phyloP scores from a whole-genome alignment of 495 filamentous ascomycete species.

The Xylaria curta region DNA sequence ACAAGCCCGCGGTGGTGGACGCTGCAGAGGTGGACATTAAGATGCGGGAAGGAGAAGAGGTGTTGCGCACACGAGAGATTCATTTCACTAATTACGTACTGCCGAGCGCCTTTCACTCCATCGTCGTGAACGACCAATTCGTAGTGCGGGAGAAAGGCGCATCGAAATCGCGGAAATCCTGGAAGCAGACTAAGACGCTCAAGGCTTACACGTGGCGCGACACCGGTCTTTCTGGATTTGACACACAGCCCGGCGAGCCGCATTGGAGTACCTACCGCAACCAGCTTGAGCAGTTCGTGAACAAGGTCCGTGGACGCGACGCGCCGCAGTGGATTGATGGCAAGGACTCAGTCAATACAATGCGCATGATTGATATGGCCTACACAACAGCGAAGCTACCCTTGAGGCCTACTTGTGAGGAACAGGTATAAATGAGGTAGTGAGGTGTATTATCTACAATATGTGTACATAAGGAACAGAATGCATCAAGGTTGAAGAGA shows the following conservation, averaged over 20 bases:
- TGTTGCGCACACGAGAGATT: conserved; percentile 48
- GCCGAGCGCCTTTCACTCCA: conserved; percentile 55
- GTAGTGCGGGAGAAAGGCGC: conserved; percentile 41
- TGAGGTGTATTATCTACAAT: neutral
- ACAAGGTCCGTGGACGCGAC: conserved; percentile 55
- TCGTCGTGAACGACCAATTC: conserved; percentile 56
- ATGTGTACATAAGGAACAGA: neutral
- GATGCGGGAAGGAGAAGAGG: conserved; percentile 42
- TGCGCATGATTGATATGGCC: conserved; percentile 60
- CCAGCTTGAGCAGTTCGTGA: conserved; percentile 65
- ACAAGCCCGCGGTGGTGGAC: conserved; percentile 39
- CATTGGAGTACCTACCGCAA: conserved; percentile 61
- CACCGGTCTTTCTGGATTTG: conserved; percentile 27
- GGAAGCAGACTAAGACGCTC: conserved; percentile 48
- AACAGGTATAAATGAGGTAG: neutral
- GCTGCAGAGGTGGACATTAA: conserved; percentile 42
- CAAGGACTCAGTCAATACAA: conserved; percentile 58
- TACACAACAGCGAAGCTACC: conserved; percentile 57
- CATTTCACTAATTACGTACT: conserved; percentile 50
- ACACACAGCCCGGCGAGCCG: conserved; percentile 43
- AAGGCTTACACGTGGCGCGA: conserved; percentile 58
- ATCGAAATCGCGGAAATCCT: conserved; percentile 44
- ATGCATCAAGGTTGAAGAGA: neutral
- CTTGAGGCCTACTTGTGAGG: conserved; percentile 46
- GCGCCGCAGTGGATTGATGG: conserved; percentile 57